Evolutionary conservation across 1,284 basidiomycete species (phyloP), one percentile per base, ranked within the genome.

Genomic region (Rhodotorula sp.): DNA sequence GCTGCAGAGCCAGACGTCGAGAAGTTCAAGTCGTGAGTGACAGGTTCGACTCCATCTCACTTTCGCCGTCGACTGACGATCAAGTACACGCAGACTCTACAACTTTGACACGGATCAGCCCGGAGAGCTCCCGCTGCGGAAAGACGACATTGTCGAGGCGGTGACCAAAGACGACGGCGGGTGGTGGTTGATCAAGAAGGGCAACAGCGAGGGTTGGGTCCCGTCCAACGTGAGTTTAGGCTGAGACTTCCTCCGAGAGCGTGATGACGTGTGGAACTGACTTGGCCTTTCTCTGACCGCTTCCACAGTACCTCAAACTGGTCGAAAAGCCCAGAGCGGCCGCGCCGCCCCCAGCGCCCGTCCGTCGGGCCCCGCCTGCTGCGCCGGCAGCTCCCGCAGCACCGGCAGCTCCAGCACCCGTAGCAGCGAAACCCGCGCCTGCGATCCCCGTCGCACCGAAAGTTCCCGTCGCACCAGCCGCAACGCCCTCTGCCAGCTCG

Each of bases 171-270:
- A 96, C 75, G 87, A 92, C 70, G 93, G 94, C 78, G 93, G 86
- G 3, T 99, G 95, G 95, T 98, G 95, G 94, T 85, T 98, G 56
- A 89, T 98, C 62, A 92, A 90, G 84, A 95, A 92, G 82, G 86
- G 85, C 67, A 87, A 86, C 1, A 82, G 83, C 30, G 93, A 98
- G 80, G 95, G 93, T 22, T 99, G 95, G 95, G 91, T 94, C 24
- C 95, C 95, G 3, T 89, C 89, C 74, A 96, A 97, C 81, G 61
- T 54, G 17, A 42, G 61, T 54, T 24, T 14, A 12, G 10, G 37
- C 37, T 42, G 10, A 12, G 37, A 42, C 20, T 6, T n/a, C 30
- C 5, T 22, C 33, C 24, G 22, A 14, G 24, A 26, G 24, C n/a
- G 24, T 26, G 51, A 5, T n/a, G 15, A 6, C 15, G 10, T 3